phyloP scores from a whole-genome alignment of 2,329 filamentous ascomycete species.

The Neopestalotiopsis sp. region DNA sequence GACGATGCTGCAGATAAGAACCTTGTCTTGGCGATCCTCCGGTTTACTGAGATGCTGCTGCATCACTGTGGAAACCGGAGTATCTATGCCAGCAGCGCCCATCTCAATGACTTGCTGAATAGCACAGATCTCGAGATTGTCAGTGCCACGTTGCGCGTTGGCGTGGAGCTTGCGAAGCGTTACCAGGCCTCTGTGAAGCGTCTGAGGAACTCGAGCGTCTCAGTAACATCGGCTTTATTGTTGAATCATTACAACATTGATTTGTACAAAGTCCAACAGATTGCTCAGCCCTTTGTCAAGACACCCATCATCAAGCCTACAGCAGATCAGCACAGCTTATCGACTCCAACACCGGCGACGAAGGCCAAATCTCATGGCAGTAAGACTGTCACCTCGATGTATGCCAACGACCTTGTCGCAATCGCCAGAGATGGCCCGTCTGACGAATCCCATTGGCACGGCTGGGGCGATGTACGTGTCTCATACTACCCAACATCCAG shows the following conservation, averaged over 20 bases:
- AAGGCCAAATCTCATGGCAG: slow-evolving; percentile 79
- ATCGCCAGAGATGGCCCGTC: slow-evolving; percentile 66
- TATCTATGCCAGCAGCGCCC: slow-evolving; percentile 91
- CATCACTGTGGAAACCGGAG: slow-evolving; percentile 97
- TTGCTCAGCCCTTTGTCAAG: slow-evolving; percentile 84
- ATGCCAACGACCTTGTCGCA: slow-evolving; percentile 84
- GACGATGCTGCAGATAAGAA: slow-evolving; percentile 78
- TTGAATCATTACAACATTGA: slow-evolving; percentile 85
- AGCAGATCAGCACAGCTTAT: slow-evolving; percentile 55
- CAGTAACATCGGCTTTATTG: slow-evolving; percentile 75
- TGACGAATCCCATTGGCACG: slow-evolving; percentile 64
- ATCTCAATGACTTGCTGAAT: slow-evolving; percentile 87
- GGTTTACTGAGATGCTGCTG: slow-evolving; percentile 85
- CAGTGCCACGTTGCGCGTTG: slow-evolving; percentile 78
- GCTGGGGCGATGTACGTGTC: slow-evolving; percentile 82
- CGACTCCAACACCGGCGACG: slow-evolving; percentile 55
- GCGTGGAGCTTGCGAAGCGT: slow-evolving; percentile 85
- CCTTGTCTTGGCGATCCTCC: slow-evolving; percentile 79
- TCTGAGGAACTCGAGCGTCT: slow-evolving; percentile 65
- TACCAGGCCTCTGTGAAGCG: slow-evolving; percentile 90
- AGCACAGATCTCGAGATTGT: slow-evolving; percentile 83
- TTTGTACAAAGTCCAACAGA: slow-evolving; percentile 81
- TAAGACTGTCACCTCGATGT: slow-evolving; percentile 63
- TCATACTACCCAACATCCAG: slow-evolving; percentile 72
- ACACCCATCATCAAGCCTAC: slow-evolving; percentile 61